phyloP scores from a whole-genome alignment of 176 grass and related monocot genomes.

The Aegilops tauschii region DNA sequence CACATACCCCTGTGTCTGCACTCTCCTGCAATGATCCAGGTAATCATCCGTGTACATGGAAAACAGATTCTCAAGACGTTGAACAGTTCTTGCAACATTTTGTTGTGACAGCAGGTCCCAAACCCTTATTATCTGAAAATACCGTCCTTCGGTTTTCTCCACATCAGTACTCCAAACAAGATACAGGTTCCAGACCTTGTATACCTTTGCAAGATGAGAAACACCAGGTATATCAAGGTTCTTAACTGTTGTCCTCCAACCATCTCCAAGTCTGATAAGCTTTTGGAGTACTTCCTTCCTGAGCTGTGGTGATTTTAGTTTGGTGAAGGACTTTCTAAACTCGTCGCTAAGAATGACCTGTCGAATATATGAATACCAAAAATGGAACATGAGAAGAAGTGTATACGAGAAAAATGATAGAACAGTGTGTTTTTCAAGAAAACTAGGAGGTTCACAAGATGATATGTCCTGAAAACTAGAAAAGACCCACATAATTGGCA shows the following conservation, averaged over 20 bases:
- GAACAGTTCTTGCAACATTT: slow-evolving; percentile 44
- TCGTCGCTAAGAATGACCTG: slow-evolving; percentile 75
- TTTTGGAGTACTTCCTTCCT: slow-evolving; percentile 51
- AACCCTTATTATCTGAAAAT: slow-evolving; percentile 66
- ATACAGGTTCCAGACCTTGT: slow-evolving; percentile 43
- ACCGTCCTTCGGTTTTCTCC: slow-evolving; percentile 35
- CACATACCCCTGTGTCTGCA: slow-evolving; percentile 47
- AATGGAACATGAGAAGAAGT: not conserved
- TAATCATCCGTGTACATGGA: slow-evolving; percentile 75
- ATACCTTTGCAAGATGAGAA: slow-evolving; percentile 51
- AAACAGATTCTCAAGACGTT: slow-evolving; percentile 64
- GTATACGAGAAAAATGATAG: not conserved
- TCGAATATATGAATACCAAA: slow-evolving; percentile 19
- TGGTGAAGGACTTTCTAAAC: slow-evolving; percentile 64
- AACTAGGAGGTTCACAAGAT: not conserved
- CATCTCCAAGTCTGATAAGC: slow-evolving; percentile 57
- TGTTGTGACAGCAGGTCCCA: slow-evolving; percentile 59
- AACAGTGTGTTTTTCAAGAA: not conserved
- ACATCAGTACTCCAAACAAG: slow-evolving; percentile 81
- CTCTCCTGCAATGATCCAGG: slow-evolving; percentile 47
- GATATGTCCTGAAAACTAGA: too few species aligned
- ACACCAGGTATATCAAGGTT: slow-evolving; percentile 8
- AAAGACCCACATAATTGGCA: too few species aligned
- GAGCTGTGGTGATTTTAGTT: slow-evolving; percentile 44
- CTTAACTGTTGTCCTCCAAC: slow-evolving; percentile 52